Base-by-base conservation (phyloP, 1,284 basidiomycete species). In the Dichomitus squalens region DNA sequence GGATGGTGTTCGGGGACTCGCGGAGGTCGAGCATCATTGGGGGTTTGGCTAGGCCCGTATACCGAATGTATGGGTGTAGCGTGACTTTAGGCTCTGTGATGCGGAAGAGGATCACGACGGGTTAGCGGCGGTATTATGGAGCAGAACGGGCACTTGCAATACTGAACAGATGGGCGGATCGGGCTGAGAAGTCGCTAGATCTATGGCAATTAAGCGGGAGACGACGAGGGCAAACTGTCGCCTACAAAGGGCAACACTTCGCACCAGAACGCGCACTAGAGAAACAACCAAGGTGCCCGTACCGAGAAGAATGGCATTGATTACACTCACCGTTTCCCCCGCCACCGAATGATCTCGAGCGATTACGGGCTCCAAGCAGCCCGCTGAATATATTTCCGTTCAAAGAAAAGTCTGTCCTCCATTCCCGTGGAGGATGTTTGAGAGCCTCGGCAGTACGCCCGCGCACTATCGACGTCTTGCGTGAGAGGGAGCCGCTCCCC, bases 11-110 rank as follows among this genome's bases (percentile, higher is more conserved):
- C 3, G 73, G 70, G 16, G 68, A 64, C 2, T 55, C 60, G 23
- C 78, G 77, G 8, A 79, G 55, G 63, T 79, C 78, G 51, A 72
- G 69, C 52, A 65, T 61, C 39, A 76, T 65, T 12, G 70, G 59
- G 4, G 73, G 68, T 36, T 65, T 60, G 7, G 64, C 11, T 11
- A 31, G 59, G 14, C 59, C 57, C 48, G 49, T 70, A 58, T 73
- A 75, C 4, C 68, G 70, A 1, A 81, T 66, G 20, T 77, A 72
- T 0, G 72, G 66, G 57, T 76, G 70, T 4, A 79, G 65, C 48
- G 55, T 55, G 35, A 63, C 64, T 53, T 68, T 67, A 9, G 59
- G 48, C 39, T 58, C 48, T 54, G 54, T 18, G 41, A 31, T 33
- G 59, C 52, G 35, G 49, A 29, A 44, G 50, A 40, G 43, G 33